These are phyloP conservation scores for Aspergillus sojae DNA, from an alignment of 2,329 filamentous ascomycete genomes.

Conservation along the genomic window DNA sequence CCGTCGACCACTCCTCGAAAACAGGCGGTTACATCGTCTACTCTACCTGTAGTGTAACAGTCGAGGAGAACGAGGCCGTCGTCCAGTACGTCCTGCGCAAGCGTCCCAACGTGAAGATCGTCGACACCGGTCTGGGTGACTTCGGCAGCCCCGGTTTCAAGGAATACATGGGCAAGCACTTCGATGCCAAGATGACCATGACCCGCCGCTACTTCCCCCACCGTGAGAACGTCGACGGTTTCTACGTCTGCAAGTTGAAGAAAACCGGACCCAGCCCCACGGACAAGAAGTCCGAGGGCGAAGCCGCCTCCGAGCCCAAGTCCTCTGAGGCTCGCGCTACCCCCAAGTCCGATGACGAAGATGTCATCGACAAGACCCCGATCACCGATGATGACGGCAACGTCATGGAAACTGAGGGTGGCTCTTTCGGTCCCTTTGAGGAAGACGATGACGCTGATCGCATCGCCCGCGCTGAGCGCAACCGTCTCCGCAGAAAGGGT, in stretches of 20 bases:
- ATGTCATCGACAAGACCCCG: conserved; percentile 69
- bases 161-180: conserved; percentile 86
- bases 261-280: conserved; percentile 77
- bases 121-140: conserved; percentile 78
- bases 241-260: conserved; percentile 97
- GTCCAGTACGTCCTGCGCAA: conserved; percentile 91
- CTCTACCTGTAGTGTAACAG: conserved; percentile 91
- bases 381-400: conserved; percentile 52
- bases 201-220: conserved; percentile 88
- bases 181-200: conserved; percentile 80
- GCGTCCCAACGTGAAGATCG: conserved; percentile 89
- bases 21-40: conserved; percentile 95
- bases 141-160: conserved; percentile 95
- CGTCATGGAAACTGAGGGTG: conserved; percentile 40
- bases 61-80: conserved; percentile 92
- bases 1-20: conserved; percentile 85
- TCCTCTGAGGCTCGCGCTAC: conserved; percentile 24
- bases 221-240: conserved; percentile 93
- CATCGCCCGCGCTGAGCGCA: conserved; percentile 73
- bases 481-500: conserved; percentile 72
- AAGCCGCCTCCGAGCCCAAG: conserved; percentile 26
- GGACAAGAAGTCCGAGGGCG: conserved; percentile 27
- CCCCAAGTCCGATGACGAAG: conserved; percentile 43
- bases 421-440: conserved; percentile 72
- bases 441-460: conserved; percentile 72